phyloP scores from a whole-genome alignment of 306 rosid species.

The Cicer cuneatum region DNA sequence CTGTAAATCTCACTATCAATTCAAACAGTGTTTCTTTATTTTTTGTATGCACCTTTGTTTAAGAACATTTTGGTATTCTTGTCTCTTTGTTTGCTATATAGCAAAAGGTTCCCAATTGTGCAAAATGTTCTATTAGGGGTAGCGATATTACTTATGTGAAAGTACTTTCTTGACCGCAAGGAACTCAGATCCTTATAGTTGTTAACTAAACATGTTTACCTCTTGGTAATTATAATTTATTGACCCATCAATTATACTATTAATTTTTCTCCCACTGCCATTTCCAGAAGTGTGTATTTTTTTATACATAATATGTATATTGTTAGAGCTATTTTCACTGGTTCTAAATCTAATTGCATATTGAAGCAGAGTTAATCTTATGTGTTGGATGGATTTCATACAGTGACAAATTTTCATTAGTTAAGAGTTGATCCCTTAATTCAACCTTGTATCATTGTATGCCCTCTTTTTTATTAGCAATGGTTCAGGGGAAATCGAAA shows the following conservation, averaged over 20 bases:
- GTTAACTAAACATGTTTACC: neutral
- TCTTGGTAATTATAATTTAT: neutral
- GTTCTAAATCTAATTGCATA: slow-evolving; percentile 6
- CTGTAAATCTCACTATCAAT: too few species aligned
- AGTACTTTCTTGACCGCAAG: too few species aligned
- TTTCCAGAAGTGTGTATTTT: neutral
- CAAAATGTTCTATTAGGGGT: neutral
- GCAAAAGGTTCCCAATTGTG: neutral
- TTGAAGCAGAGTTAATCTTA: neutral
- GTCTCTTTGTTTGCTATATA: neutral
- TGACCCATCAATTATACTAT: neutral
- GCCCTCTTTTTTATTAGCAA: too few species aligned
- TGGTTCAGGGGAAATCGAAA: too few species aligned
- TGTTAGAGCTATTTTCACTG: neutral
- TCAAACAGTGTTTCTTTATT: neutral
- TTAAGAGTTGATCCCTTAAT: too few species aligned
- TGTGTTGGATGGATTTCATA: too few species aligned
- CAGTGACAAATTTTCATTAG: too few species aligned
- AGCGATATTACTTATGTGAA: neutral
- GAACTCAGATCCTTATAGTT: neutral
- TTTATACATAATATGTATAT: too few species aligned
- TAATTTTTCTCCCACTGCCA: neutral
- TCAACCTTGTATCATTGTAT: too few species aligned
- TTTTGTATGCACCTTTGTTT: slow-evolving; percentile 9
- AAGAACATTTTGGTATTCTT: slow-evolving; percentile 5